Evolutionary conservation across 2,329 filamentous ascomycete genomes (phyloP).

Genomic region (Pestalotiopsis sp.): DNA sequence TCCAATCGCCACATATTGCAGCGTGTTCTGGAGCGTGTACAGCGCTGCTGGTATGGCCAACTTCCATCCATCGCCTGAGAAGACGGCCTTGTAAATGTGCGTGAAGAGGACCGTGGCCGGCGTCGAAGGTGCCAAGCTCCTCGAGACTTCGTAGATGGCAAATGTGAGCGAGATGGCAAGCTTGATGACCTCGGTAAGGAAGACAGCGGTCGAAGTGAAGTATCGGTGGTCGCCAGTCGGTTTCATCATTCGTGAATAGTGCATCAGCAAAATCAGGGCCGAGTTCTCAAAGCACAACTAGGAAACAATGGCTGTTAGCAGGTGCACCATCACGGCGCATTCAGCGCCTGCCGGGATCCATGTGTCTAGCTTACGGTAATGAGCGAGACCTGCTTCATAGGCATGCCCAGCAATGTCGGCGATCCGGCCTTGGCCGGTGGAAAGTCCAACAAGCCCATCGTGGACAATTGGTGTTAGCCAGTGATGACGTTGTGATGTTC

Average conservation of each 20-base stretch:
- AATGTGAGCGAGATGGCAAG: conserved; percentile 84
- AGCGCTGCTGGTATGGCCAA: conserved; percentile 84
- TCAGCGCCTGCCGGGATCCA: background rate
- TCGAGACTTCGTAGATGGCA: conserved; percentile 84
- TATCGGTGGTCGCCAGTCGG: conserved; percentile 81
- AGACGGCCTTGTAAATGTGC: conserved; percentile 78
- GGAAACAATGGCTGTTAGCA: conserved; percentile 24
- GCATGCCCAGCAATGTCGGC: conserved; percentile 57
- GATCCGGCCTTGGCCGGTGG: conserved; percentile 38
- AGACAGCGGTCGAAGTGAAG: conserved; percentile 90
- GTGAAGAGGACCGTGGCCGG: conserved; percentile 80
- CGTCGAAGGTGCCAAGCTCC: conserved; percentile 74
- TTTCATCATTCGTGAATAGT: conserved; percentile 96
- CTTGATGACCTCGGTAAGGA: conserved; percentile 92
- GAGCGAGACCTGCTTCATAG: conserved; percentile 70
- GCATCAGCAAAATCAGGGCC: conserved; percentile 80
- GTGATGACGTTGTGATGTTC: background rate
- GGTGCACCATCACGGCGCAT: background rate
- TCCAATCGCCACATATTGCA: conserved; percentile 89
- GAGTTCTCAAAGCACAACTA: conserved; percentile 83
- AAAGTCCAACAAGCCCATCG: conserved; percentile 46
- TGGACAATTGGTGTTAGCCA: conserved; percentile 12
- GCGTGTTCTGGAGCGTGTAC: conserved; percentile 90
- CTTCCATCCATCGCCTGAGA: conserved; percentile 93
- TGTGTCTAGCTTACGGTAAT: conserved; percentile 57